Evolutionary conservation across 495 filamentous ascomycete genomes (phyloP), one percentile per base, ranked within the genome.

Genomic region (Talaromyces proteolyticus): DNA sequence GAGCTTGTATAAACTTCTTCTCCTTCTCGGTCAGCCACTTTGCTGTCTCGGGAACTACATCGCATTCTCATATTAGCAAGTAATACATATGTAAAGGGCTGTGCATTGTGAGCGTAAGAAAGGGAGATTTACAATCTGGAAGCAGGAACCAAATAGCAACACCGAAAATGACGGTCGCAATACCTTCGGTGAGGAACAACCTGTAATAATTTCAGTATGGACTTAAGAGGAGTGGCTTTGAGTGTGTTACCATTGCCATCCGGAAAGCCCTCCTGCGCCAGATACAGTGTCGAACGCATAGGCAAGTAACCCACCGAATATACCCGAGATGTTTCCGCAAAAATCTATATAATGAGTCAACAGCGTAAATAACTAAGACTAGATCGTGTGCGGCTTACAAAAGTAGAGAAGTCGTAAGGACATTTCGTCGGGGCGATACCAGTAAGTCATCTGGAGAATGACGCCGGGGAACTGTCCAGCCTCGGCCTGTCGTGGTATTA

Each of bases 341-440:
- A 45, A 25, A 20, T 41, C 38, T 41, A 41, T 36, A 10, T 10
- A 2, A 41, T 20, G 38, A 41, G 38, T 41, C 2, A 41, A 16
- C 16, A 7, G 7, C 2, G 18, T 10, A 10, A 1, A 41, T n/a
- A 20, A 7, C 18, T 41, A 10, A 41, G 38, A 41, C 16, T 10
- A 3, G 16, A 10, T 20, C 16, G 38, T 41, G 16, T 20, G 18
- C 4, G 6, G 59, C 38, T 49, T 48, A 21, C 40, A 66, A 49
- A 70, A 67, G 39, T 67, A 70, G 26, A 55, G 58, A 22, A 58
- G 55, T 17, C 70, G 59, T 3, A 61, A 56, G n/a, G 67, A 61
- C 51, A 72, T 65, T 26, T 72, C 67, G 37, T 74, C 68, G 1
- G 67, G 70, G 24, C 68, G 57, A 47, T 74, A 74, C 70, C 70